Evolutionary conservation across 2,329 filamentous ascomycete species (phyloP), one percentile per base, ranked within the genome.

Genomic region (Claviceps spartinae): DNA sequence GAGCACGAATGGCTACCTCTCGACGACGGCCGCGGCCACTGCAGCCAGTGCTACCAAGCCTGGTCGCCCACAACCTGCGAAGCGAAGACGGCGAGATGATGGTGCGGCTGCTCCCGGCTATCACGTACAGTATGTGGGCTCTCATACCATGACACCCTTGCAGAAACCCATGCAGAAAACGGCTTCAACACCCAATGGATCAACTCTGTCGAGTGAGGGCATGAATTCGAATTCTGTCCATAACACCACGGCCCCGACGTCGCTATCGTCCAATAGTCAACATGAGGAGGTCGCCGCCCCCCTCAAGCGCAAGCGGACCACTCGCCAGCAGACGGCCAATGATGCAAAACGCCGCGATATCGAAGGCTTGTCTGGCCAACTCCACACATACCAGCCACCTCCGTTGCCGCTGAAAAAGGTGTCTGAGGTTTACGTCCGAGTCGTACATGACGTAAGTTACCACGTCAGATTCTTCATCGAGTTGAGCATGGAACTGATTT

Each of bases 321-420:
- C 86, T 45, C 81, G 88, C 55, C 86, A 90, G 59, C 86, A 90
- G 58, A 77, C 83, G 52, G 85, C 87, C 61, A 87, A 89, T 63
- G 87, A 94, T 65, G 83, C 86, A 51, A 91, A 88, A 65, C 77
- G 84, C 58, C 79, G 85, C 60, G 86, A 93, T 61, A 71, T 85
- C 45, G 85, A 89, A 61, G 75, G 75, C 24, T 75, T 82, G 41
- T 79, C 80, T 24, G 84, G 90, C 65, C 81, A 84, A 20, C 87
- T 83, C 62, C 75, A 82, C 57, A 85, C 80, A 57, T 97, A 97
- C 65, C 79, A 88, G 49, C 90, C 93, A 44, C 93, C 91, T 6
- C 83, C 88, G 1, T 85, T 88, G 57, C 91, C 91, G 3, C 84
- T 88, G 4, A 88, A 93, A 72, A 97, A 98, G 73, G 87, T 90